Conservation (phyloP, 139 green algal species). For the Pleodorina starrii region DNA sequence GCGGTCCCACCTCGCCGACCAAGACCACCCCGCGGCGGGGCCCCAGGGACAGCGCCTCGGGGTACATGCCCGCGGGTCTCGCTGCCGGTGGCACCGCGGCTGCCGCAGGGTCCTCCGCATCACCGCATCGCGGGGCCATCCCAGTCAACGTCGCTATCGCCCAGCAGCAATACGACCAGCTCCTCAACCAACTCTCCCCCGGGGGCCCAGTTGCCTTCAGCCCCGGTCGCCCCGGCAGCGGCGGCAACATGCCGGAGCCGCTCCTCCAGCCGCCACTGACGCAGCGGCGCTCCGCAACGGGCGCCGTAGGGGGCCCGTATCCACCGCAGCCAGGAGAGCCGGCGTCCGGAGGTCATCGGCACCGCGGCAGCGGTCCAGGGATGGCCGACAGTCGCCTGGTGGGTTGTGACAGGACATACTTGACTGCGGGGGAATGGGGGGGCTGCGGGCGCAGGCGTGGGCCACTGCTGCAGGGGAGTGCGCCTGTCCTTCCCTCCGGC, state of each 20-base stretch:
- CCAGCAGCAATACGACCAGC: slow-evolving; percentile 19
- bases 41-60: neutral
- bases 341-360: neutral
- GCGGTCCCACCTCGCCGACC: neutral
- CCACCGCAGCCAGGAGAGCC: neutral
- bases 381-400: neutral
- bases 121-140: neutral
- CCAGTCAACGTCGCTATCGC: neutral
- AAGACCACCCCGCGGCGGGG: neutral
- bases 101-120: neutral
- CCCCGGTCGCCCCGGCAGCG: neutral
- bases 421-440: no score
- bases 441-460: no score
- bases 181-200: neutral
- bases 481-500: no score
- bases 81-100: neutral
- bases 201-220: neutral
- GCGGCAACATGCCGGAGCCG: neutral
- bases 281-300: slow-evolving; percentile 1
- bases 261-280: neutral
- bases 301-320: neutral
- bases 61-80: no score
- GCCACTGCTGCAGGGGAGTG: no score
- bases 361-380: neutral
- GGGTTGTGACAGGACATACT: no score